These are phyloP conservation scores for Aspergillus fischeri DNA, from an alignment of 2,329 filamentous ascomycete genomes.

Conservation along the genomic window DNA sequence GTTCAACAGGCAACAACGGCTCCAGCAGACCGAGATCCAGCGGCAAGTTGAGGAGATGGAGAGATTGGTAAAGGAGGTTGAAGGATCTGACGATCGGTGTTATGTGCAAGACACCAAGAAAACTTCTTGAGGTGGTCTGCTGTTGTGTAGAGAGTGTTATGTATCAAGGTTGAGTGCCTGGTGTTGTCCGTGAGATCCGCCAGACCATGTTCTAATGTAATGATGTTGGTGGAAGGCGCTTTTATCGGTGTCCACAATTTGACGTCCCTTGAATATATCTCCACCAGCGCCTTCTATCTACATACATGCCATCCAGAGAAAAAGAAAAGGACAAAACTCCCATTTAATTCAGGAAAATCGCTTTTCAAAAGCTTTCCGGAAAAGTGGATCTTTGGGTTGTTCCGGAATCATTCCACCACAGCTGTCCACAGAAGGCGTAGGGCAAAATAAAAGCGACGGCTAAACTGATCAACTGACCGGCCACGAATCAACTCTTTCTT, in stretches of 20 bases:
- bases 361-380: neutral
- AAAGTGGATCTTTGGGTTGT: neutral
- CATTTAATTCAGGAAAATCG: neutral
- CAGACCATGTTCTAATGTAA: neutral
- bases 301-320: neutral
- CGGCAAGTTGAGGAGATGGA: conserved; percentile 6
- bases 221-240: conserved; percentile 5
- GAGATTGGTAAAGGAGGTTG: conserved; percentile 10
- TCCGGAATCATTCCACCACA: neutral
- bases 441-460: too few species aligned
- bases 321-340: neutral
- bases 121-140: neutral
- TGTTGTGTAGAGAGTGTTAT: neutral
- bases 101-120: conserved; percentile 5
- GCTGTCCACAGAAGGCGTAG: conserved; percentile 2
- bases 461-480: neutral
- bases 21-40: neutral
- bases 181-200: neutral
- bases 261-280: neutral
- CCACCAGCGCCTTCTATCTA: neutral
- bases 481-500: neutral
- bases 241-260: neutral
- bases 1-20: neutral
- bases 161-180: neutral
- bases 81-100: conserved; percentile 10